Base-by-base conservation (phyloP, 345 rosid genomes). In the Hibiscus syriacus region DNA sequence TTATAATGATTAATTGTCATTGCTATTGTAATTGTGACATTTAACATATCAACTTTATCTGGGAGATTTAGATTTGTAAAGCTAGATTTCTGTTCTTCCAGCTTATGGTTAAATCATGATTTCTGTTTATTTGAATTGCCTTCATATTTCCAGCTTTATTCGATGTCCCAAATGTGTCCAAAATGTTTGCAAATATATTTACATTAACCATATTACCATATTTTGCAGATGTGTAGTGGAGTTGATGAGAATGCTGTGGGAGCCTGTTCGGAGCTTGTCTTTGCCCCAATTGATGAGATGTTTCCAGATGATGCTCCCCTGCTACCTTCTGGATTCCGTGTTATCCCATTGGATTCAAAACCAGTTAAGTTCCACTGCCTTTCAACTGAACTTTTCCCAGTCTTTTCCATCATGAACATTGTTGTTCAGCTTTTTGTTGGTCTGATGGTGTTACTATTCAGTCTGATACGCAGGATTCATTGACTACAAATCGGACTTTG, bases 211-310 rank as follows among this genome's bases (percentile, higher is more conserved):
- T 16, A 43, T 25, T 64, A 64, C 52, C 43, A 2, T 67, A n/a
- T 19, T 29, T 36, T 63, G 55, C 83, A 95, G 99, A 88, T 92
- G 46, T 95, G 97, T 60, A 86, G 97, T 22, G 99, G 99, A 68
- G 82, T 92, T 76, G 99, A 95, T 22, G 98, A 92, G 73, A 87
- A 83, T 79, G 90, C 96, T 12, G 90, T 87, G 6, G 98, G 98
- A 70, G 87, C 90, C 49, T 90, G 98, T 80, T 83, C 99, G 0
- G 98, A 95, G 55, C 91, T 95, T 25, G 84, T 95, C 49, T 95
- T 87, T 77, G 98, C 99, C n/a, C 99, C 99, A 13, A 95, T 95
- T 39, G 97, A 95, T 70, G 99, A 95, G 71, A 87, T 87, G 96
- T 95, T 95, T 70, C 98, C 94, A 0, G 99, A 95, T 77, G 98